A percentile compares a stretch with the other conserved stretches of the same genome.
phyloP scores from a whole-genome alignment of 2,329 filamentous ascomycete genomes.

The Botrytis paeoniae region DNA sequence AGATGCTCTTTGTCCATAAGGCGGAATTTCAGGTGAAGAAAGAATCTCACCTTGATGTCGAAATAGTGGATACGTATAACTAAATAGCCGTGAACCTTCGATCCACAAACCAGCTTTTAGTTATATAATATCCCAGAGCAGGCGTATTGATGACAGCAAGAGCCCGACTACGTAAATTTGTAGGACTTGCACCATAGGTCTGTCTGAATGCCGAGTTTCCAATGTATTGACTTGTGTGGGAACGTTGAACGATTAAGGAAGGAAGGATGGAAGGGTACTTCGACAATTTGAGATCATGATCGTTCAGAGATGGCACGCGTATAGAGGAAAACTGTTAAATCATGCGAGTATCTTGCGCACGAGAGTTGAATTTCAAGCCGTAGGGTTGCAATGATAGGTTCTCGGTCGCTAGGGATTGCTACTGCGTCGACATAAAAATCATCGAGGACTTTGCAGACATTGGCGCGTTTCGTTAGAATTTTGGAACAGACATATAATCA shows the following conservation, averaged over 20 bases:
- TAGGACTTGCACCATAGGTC: neutral
- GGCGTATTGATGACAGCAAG: neutral
- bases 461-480: neutral
- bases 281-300: neutral
- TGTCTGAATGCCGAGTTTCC: neutral
- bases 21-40: neutral
- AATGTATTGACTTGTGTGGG: neutral
- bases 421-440: neutral
- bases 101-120: no score
- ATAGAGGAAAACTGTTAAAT: neutral
- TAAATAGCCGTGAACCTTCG: neutral
- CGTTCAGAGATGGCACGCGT: neutral
- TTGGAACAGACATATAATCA: neutral
- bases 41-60: neutral
- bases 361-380: neutral
- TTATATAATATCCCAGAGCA: neutral
- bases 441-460: neutral
- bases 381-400: neutral
- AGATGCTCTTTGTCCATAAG: no score
- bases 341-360: neutral
- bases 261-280: no score
- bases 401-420: neutral
- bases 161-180: neutral
- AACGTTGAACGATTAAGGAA: neutral
- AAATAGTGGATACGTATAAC: neutral